Evolutionary conservation across 768 basidiomycete species (phyloP).

Genomic region (Xerocomus spinulosus): DNA sequence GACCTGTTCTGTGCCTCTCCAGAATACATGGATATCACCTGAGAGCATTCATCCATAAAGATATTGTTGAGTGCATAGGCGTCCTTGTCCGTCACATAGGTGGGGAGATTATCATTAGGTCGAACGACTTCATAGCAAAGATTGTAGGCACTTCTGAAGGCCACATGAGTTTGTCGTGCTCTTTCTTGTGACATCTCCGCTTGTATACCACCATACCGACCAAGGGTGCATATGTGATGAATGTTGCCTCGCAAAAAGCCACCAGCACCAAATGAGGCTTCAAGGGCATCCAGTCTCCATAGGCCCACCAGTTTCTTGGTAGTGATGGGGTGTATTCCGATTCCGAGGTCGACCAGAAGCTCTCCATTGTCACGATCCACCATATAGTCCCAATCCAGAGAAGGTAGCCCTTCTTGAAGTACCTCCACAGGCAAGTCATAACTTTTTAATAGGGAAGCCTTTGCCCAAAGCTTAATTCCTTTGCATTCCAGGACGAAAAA

Average conservation of each 20-base stretch:
- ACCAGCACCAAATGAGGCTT: slow-evolving; percentile 8
- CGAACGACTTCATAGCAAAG: slow-evolving; percentile 10
- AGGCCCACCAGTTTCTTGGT: background rate
- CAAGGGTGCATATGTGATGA: slow-evolving; percentile 8
- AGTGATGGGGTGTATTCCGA: background rate
- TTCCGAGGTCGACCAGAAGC: slow-evolving; percentile 2
- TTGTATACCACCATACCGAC: slow-evolving; percentile 9
- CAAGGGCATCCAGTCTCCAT: slow-evolving; percentile 3
- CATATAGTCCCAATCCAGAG: slow-evolving; percentile 5
- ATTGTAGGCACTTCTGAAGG: slow-evolving; percentile 13
- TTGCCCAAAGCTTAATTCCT: slow-evolving; percentile 8
- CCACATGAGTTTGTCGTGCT: slow-evolving; percentile 6
- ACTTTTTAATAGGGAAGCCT: background rate
- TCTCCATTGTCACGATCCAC: background rate
- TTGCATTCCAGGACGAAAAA: slow-evolving; percentile 14
- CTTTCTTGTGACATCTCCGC: slow-evolving; percentile 8
- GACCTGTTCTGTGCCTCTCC: slow-evolving; percentile 1
- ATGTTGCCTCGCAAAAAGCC: slow-evolving; percentile 3
- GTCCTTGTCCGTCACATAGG: slow-evolving; percentile 1
- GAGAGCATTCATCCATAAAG: slow-evolving; percentile 1
- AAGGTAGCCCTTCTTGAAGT: background rate
- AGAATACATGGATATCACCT: slow-evolving; percentile 1
- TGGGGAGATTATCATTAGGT: background rate
- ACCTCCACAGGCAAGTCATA: background rate
- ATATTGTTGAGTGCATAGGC: slow-evolving; percentile 6